Evolutionary conservation across 208 protist genomes (phyloP).

Genomic region (Trypanosoma mega): DNA sequence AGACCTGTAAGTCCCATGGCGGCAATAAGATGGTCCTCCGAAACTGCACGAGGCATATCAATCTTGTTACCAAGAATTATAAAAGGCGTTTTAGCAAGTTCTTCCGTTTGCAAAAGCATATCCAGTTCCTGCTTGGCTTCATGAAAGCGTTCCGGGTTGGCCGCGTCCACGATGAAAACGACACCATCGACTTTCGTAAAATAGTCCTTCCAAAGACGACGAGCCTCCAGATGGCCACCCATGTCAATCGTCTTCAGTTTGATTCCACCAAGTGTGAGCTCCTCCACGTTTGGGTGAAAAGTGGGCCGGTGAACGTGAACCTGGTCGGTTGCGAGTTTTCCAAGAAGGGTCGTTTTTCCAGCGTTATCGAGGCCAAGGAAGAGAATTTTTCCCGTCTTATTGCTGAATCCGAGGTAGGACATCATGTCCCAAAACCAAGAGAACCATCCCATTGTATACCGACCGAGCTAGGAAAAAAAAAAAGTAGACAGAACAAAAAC

Average conservation of each 20-base stretch:
- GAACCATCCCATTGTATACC: constrained; percentile 70
- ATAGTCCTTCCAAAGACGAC: constrained; percentile 99
- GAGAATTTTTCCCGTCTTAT: constrained; percentile 95
- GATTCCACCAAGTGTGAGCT: constrained; percentile 98
- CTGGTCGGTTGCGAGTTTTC: constrained; percentile 91
- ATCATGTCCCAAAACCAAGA: constrained; percentile 94
- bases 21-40: constrained; percentile 93
- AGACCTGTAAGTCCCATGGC: constrained; percentile 91
- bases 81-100: constrained; percentile 97
- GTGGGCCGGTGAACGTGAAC: constrained; percentile 89
- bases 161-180: constrained; percentile 99
- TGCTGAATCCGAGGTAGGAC: constrained; percentile 88
- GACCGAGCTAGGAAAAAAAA: constrained; percentile 5
- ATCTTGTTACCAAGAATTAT: constrained; percentile 99
- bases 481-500: constrained; percentile 20
- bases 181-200: constrained; percentile 98
- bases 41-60: constrained; percentile 93
- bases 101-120: constrained; percentile 94
- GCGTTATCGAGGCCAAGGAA: constrained; percentile 99
- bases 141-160: constrained; percentile 94
- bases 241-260: constrained; percentile 99
- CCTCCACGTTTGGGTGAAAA: constrained; percentile 95
- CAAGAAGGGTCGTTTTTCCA: constrained; percentile 99
- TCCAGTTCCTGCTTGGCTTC: constrained; percentile 97
- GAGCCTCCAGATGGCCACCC: constrained; percentile 97